phyloP scores from a whole-genome alignment of 2,329 filamentous ascomycete species.

The Teratosphaeria viscida region DNA sequence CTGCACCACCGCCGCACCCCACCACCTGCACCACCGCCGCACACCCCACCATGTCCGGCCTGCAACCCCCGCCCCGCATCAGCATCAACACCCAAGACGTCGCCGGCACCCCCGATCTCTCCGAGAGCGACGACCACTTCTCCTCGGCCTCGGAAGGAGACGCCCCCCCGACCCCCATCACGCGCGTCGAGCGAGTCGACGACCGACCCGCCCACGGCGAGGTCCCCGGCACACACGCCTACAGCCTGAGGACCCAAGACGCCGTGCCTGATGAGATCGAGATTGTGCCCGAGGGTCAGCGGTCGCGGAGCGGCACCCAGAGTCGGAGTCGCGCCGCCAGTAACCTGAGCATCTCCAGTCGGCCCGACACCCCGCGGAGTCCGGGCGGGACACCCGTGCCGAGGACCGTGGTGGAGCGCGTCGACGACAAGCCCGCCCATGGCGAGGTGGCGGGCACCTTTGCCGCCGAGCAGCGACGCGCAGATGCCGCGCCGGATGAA shows the following conservation, averaged over 20 bases:
- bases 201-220: constrained; percentile 49
- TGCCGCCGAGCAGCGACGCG: constrained; percentile 46
- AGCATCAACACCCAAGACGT: constrained; percentile 20
- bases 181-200: constrained; percentile 54
- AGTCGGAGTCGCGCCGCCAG: constrained; percentile 21
- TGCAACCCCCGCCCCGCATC: constrained; percentile 14
- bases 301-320: constrained; percentile 30
- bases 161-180: constrained; percentile 46
- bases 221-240: constrained; percentile 51
- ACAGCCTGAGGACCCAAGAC: constrained; percentile 47
- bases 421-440: constrained; percentile 47
- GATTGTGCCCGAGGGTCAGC: constrained; percentile 38
- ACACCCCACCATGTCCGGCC: constrained; percentile 15
- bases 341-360: constrained; percentile 32
- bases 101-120: constrained; percentile 18
- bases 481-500: constrained; percentile 50
- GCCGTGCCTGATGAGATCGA: constrained; percentile 56
- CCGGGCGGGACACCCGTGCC: constrained; percentile 46
- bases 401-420: constrained; percentile 50
- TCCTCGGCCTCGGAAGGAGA: constrained; percentile 53
- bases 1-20: background rate
- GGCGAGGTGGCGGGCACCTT: constrained; percentile 53
- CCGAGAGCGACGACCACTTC: constrained; percentile 46
- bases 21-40: background rate
- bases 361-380: constrained; percentile 29